phyloP scores from a whole-genome alignment of 176 grass and related monocot species.

The Aegilops speltoides region DNA sequence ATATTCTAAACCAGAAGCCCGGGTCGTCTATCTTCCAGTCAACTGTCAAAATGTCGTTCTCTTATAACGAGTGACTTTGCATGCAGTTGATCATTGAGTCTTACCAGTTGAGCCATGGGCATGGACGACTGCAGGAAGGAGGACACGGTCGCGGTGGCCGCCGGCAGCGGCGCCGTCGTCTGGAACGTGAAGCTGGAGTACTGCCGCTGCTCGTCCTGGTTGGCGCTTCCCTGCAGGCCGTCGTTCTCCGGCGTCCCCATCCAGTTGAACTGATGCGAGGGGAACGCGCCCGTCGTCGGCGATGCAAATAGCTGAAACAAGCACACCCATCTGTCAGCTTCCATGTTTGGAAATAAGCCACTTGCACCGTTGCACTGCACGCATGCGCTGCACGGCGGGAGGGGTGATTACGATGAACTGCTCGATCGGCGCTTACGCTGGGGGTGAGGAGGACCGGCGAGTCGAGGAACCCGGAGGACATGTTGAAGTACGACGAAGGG shows the following conservation, averaged over 20 bases:
- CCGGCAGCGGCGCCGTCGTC: conserved; percentile 17
- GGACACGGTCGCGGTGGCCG: neutral
- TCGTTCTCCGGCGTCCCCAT: conserved; percentile 31
- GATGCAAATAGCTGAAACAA: conserved; percentile 66
- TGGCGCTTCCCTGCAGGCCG: conserved; percentile 30
- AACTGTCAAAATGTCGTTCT: neutral
- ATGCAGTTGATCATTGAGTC: neutral
- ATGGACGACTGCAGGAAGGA: conserved; percentile 31
- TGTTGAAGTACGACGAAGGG: conserved; percentile 59
- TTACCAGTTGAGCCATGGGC: conserved; percentile 44
- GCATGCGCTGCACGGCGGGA: neutral
- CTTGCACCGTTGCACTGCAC: neutral
- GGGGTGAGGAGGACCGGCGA: conserved; percentile 72
- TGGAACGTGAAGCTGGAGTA: conserved; percentile 75
- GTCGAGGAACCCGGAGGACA: conserved; percentile 53
- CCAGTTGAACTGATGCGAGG: conserved; percentile 65
- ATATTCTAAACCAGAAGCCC: neutral
- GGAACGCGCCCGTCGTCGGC: conserved; percentile 65
- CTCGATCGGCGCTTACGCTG: conserved; percentile 49
- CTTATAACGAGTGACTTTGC: neutral
- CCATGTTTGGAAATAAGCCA: neutral
- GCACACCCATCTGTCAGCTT: neutral
- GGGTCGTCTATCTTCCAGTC: neutral
- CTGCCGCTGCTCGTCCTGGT: conserved; percentile 49
- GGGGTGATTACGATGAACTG: too few relatives aligned